Percentiles rank a stretch among this genome's conserved stretches.
Evolutionary conservation across 2,329 filamentous ascomycete genomes (phyloP).

Genomic region (Keithomyces neogunnii): DNA sequence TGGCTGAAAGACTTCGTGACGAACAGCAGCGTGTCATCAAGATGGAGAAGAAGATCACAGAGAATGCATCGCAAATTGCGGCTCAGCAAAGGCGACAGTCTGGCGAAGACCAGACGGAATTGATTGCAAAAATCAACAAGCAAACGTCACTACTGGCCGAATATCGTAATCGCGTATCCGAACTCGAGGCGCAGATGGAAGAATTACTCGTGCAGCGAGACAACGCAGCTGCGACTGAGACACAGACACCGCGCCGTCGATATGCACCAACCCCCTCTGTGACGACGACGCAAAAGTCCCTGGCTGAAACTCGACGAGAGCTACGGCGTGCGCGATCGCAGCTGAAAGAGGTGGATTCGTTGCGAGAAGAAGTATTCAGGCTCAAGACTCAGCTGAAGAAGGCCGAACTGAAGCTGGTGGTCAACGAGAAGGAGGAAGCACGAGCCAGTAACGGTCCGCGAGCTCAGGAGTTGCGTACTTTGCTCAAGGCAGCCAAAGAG

Average conservation of each 20-base stretch:
- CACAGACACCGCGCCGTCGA: slow-evolving; percentile 24
- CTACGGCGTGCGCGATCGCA: slow-evolving; percentile 46
- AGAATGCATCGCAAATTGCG: slow-evolving; percentile 49
- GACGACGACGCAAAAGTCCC: slow-evolving; percentile 40
- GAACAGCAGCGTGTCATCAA: slow-evolving; percentile 56
- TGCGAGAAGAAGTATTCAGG: slow-evolving; percentile 44
- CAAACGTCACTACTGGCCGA: slow-evolving; percentile 50
- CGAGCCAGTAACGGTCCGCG: slow-evolving; percentile 25
- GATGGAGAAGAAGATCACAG: slow-evolving; percentile 55
- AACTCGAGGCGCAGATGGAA: slow-evolving; percentile 44
- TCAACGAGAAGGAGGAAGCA: slow-evolving; percentile 25
- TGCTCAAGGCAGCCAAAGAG: slow-evolving; percentile 35
- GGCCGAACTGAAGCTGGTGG: slow-evolving; percentile 24
- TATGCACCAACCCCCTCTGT: slow-evolving; percentile 29
- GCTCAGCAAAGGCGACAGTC: slow-evolving; percentile 22
- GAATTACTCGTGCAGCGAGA: slow-evolving; percentile 28
- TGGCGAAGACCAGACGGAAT: slow-evolving; percentile 35
- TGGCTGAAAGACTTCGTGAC: slow-evolving; percentile 57
- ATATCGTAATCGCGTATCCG: slow-evolving; percentile 51
- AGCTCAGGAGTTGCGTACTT: slow-evolving; percentile 29
- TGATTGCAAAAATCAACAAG: slow-evolving; percentile 45
- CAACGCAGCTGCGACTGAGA: slow-evolving; percentile 21
- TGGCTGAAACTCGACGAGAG: slow-evolving; percentile 46
- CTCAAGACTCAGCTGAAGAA: slow-evolving; percentile 42
- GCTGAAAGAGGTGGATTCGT: slow-evolving; percentile 39